phyloP scores from a whole-genome alignment of 257 asterid species.

The Marsdenia floribunda region DNA sequence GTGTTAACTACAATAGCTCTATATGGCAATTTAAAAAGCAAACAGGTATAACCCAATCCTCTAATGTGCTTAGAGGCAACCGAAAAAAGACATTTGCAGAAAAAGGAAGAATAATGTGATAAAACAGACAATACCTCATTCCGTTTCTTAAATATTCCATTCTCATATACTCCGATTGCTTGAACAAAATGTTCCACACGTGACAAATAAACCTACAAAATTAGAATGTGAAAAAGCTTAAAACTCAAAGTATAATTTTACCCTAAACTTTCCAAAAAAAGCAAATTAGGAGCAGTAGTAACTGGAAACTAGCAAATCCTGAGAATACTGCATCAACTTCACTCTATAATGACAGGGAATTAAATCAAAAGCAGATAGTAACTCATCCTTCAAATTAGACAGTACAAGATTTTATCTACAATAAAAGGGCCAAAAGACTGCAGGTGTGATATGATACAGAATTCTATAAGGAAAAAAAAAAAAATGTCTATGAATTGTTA shows the following conservation, averaged over 20 bases:
- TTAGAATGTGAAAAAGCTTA: neutral
- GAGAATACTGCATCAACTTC: constrained; percentile 1
- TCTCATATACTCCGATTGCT: constrained; percentile 45
- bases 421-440: neutral
- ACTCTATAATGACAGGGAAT: neutral
- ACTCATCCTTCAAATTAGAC: neutral
- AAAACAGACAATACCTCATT: constrained; percentile 29
- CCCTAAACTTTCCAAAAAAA: neutral
- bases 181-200: constrained; percentile 41
- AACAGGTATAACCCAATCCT: neutral
- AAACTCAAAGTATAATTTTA: neutral
- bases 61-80: neutral
- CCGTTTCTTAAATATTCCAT: constrained; percentile 44
- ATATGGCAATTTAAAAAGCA: neutral
- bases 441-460: neutral
- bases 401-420: neutral
- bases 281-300: neutral
- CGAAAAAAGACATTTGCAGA: neutral
- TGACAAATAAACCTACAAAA: constrained; percentile 46
- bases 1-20: neutral
- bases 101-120: neutral
- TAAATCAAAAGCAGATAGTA: neutral
- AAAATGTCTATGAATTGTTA: neutral
- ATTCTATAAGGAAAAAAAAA: neutral
- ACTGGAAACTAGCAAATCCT: neutral